Evolutionary conservation across 352 stramenopile species (phyloP).

Genomic region (Pythium angustatum): DNA sequence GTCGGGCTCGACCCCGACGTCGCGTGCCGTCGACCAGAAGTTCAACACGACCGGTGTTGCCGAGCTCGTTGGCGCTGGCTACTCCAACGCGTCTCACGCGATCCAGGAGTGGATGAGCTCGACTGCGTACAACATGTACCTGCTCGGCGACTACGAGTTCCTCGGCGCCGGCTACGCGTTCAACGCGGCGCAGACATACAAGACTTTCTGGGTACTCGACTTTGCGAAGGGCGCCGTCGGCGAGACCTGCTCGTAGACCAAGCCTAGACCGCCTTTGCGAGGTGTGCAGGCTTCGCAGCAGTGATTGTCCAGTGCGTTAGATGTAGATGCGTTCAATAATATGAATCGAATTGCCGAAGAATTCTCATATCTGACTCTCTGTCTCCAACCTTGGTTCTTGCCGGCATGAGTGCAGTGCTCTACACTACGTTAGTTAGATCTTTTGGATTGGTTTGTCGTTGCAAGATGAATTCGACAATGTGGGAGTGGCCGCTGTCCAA

Average conservation of each 20-base stretch:
- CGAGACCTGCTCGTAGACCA: constrained; percentile 21
- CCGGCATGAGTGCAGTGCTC: too few relatives aligned
- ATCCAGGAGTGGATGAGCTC: constrained; percentile 31
- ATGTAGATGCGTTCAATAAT: too few relatives aligned
- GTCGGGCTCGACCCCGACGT: constrained; percentile 26
- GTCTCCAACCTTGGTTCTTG: too few relatives aligned
- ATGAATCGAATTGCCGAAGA: too few relatives aligned
- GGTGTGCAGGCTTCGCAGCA: too few relatives aligned
- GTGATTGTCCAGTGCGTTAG: too few relatives aligned
- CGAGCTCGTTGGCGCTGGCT: constrained; percentile 35
- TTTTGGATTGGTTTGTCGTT: too few relatives aligned
- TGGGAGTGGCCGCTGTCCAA: too few relatives aligned
- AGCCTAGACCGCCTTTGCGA: too few relatives aligned
- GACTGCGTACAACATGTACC: constrained; percentile 16
- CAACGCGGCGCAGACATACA: constrained; percentile 30
- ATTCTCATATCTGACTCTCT: too few relatives aligned
- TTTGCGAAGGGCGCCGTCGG: constrained; percentile 19
- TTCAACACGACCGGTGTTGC: constrained; percentile 38
- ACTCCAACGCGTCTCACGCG: constrained; percentile 20
- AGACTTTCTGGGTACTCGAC: constrained; percentile 35
- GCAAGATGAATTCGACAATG: too few relatives aligned
- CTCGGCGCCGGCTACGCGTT: constrained; percentile 33
- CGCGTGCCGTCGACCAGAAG: constrained; percentile 23
- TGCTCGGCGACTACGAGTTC: constrained; percentile 37
- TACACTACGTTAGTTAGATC: too few relatives aligned